These are phyloP conservation scores for Elaeis oleifera DNA, from an alignment of 202 grass and related monocot species.

Conservation along the genomic window DNA sequence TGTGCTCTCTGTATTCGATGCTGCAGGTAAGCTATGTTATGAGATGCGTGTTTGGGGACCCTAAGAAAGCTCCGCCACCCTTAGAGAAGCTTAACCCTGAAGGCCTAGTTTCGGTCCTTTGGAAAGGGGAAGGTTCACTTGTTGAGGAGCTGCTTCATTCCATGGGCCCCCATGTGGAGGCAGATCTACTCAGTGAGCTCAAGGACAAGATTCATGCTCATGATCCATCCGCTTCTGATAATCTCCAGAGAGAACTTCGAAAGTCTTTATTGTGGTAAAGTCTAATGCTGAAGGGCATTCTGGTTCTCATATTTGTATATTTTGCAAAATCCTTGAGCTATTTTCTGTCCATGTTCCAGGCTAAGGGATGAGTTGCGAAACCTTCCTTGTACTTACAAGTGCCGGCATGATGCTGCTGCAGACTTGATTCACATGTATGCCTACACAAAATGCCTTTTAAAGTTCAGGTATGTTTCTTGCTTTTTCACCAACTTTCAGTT, in stretches of 20 bases:
- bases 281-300: not conserved
- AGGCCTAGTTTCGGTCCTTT: constrained; percentile 61
- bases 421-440: constrained; percentile 99
- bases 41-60: constrained; percentile 65
- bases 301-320: constrained; percentile 1
- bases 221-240: constrained; percentile 66
- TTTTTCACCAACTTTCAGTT: too few species aligned
- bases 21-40: constrained; percentile 87
- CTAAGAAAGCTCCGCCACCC: constrained; percentile 86
- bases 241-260: constrained; percentile 47
- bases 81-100: constrained; percentile 64
- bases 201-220: constrained; percentile 68
- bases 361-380: constrained; percentile 81
- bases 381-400: constrained; percentile 82
- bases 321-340: constrained; percentile 2
- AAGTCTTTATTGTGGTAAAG: constrained; percentile 84
- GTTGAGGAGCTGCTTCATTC: constrained; percentile 68
- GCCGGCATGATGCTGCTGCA: constrained; percentile 91
- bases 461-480: constrained; percentile 48
- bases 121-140: constrained; percentile 85
- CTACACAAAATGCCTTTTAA: constrained; percentile 92
- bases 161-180: constrained; percentile 82
- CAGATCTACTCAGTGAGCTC: constrained; percentile 57
- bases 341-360: constrained; percentile 34
- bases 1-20: too few species aligned